Evolutionary conservation across 495 filamentous ascomycete species (phyloP).

Genomic region (Pseudevernia furfuracea): DNA sequence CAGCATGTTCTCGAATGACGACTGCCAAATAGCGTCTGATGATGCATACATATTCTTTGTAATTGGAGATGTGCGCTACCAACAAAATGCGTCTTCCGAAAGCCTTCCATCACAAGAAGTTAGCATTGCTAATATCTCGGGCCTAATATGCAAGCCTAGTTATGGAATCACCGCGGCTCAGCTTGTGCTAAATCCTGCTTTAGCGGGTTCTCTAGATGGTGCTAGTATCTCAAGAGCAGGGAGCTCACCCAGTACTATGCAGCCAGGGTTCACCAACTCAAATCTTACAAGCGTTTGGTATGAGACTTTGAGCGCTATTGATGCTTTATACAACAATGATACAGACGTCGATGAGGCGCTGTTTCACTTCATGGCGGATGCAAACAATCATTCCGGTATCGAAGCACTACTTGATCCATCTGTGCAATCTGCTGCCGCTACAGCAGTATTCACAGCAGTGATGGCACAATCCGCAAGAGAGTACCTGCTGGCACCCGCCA

Average conservation of each 20-base stretch:
- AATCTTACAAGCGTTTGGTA: neutral
- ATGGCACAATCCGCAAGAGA: constrained; percentile 2
- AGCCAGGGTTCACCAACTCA: neutral
- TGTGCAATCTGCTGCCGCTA: neutral
- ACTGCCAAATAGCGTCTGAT: neutral
- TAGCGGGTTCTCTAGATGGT: neutral
- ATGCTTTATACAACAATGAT: neutral
- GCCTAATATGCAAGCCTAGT: neutral
- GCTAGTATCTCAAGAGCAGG: neutral
- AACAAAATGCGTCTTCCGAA: neutral
- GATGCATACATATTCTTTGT: neutral
- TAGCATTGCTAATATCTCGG: neutral
- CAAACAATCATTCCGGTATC: constrained; percentile 1
- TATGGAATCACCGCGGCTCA: neutral
- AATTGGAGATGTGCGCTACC: neutral
- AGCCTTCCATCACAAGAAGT: neutral
- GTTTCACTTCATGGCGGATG: constrained; percentile 2
- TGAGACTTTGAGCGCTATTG: neutral
- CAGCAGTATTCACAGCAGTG: neutral
- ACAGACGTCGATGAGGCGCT: neutral
- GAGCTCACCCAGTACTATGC: neutral
- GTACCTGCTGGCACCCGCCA: neutral
- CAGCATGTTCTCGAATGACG: neutral
- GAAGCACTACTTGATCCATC: neutral
- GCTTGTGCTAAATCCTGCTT: neutral